Evolutionary conservation across 2,329 filamentous ascomycete species (phyloP), one percentile per base, ranked within the genome.

Genomic region (Cytospora piceae): DNA sequence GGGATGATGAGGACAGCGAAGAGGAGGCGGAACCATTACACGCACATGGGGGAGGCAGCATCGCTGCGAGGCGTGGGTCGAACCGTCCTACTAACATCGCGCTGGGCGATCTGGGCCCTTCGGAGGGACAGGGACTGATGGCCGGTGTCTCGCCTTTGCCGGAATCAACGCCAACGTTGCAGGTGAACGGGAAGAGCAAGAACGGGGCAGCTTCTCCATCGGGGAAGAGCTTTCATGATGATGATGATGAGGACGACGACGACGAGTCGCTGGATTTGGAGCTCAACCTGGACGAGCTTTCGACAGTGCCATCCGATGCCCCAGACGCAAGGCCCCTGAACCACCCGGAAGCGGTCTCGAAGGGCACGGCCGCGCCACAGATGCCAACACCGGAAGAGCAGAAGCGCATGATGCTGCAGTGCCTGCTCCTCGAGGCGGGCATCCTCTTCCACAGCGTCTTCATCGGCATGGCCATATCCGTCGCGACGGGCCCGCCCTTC

Each of bases 371-470:
- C 4, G 60, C 71, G 17, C 68, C 74, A 7, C 76, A 76, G 49
- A 61, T 58, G 20, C 74, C 77, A 68, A 80, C 76, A 46, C 74
- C 85, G 57, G 83, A 91, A 73, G 81, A 90, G 76, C 83, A 85
- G 66, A 85, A 88, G 72, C 84, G 89, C 14, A 84, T 90, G 69
- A 83, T 94, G 71, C 79, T 94, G 12, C 92, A 95, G 75, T 94
- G 91, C 70, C 80, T 94, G 55, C 83, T 95, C 29, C 84, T 95
- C 3, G 92, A 94, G 77, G 91, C 91, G 0, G 92, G 92, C 24
- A 94, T 95, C 68, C 83, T 95, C 20, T 94, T 94, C 74, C 92
- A 95, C 79, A 91, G 88, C 73, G 83, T 95, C 62, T 95, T 95
- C 73, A 94, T 95, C 71, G 92, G 92, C 68, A 94, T 94, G 90